These are phyloP conservation scores for Fusarium sp. DNA, from an alignment of 2,329 filamentous ascomycete genomes.

Conservation along the genomic window DNA sequence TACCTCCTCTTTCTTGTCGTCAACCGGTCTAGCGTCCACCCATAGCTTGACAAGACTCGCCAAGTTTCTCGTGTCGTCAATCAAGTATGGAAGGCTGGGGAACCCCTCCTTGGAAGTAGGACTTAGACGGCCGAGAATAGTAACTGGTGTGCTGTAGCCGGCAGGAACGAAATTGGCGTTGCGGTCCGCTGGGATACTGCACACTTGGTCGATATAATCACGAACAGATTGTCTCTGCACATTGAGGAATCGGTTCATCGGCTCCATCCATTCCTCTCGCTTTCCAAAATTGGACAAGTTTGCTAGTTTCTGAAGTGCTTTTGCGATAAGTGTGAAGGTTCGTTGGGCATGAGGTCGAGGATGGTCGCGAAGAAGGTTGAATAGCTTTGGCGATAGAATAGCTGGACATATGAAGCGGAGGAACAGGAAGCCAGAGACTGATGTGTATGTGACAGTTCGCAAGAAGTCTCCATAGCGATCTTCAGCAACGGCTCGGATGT, in stretches of 20 bases:
- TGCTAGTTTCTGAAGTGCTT: slow-evolving; percentile 88
- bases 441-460: slow-evolving; percentile 89
- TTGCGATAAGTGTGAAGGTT: slow-evolving; percentile 90
- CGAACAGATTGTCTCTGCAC: slow-evolving; percentile 83
- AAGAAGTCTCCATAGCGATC: slow-evolving; percentile 94
- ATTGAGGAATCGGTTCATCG: slow-evolving; percentile 89
- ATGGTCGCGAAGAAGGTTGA: slow-evolving; percentile 84
- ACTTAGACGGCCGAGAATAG: slow-evolving; percentile 84
- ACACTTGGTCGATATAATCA: slow-evolving; percentile 86
- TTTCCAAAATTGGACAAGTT: slow-evolving; percentile 92
- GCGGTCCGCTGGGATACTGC: slow-evolving; percentile 79
- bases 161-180: slow-evolving; percentile 74
- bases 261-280: slow-evolving; percentile 99
- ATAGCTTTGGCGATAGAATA: slow-evolving; percentile 94
- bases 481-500: slow-evolving; percentile 90
- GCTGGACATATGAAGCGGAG: slow-evolving; percentile 95
- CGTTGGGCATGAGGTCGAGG: slow-evolving; percentile 84
- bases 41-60: slow-evolving; percentile 85
- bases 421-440: slow-evolving; percentile 94
- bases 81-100: slow-evolving; percentile 89
- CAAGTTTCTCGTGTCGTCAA: slow-evolving; percentile 87
- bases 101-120: slow-evolving; percentile 89
- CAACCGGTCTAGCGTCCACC: slow-evolving; percentile 65
- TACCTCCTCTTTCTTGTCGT: slow-evolving; percentile 45
- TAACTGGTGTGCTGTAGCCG: slow-evolving; percentile 91